Evolutionary conservation across 352 stramenopile species (phyloP).

Genomic region (Globisporangium viniferum): DNA sequence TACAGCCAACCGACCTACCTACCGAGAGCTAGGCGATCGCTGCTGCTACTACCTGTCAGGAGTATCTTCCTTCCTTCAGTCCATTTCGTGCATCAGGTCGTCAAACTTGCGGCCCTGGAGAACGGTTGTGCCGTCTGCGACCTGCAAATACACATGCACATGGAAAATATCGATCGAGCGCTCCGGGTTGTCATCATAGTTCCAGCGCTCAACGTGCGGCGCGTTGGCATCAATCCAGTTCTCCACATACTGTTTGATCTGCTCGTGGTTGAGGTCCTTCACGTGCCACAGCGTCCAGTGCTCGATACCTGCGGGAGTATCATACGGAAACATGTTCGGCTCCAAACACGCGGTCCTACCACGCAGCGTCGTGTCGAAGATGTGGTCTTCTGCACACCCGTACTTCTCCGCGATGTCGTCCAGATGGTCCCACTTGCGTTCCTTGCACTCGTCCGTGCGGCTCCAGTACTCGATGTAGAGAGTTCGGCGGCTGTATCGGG

Average conservation of each 20-base stretch:
- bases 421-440: slow-evolving; percentile 86
- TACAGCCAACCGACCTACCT: neutral
- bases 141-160: slow-evolving; percentile 89
- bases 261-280: slow-evolving; percentile 67
- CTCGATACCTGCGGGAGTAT: slow-evolving; percentile 84
- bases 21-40: neutral
- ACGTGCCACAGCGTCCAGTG: slow-evolving; percentile 88
- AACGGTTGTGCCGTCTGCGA: slow-evolving; percentile 46
- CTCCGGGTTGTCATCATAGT: slow-evolving; percentile 89
- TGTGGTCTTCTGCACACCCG: slow-evolving; percentile 74
- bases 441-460: slow-evolving; percentile 84
- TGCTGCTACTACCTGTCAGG: neutral
- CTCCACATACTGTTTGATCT: slow-evolving; percentile 88
- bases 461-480: slow-evolving; percentile 90
- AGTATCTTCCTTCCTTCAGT: slow-evolving; percentile 28
- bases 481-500: slow-evolving; percentile 52
- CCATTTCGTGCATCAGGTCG: slow-evolving; percentile 67
- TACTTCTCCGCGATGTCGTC: slow-evolving; percentile 81
- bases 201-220: slow-evolving; percentile 71
- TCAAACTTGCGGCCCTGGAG: slow-evolving; percentile 62
- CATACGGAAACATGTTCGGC: slow-evolving; percentile 90
- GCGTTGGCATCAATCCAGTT: slow-evolving; percentile 87
- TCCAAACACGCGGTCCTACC: slow-evolving; percentile 80
- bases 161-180: slow-evolving; percentile 89
- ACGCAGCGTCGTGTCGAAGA: slow-evolving; percentile 78